Evolutionary conservation across 2,329 filamentous ascomycete species (phyloP).

Genomic region (Gyromitra esculenta): DNA sequence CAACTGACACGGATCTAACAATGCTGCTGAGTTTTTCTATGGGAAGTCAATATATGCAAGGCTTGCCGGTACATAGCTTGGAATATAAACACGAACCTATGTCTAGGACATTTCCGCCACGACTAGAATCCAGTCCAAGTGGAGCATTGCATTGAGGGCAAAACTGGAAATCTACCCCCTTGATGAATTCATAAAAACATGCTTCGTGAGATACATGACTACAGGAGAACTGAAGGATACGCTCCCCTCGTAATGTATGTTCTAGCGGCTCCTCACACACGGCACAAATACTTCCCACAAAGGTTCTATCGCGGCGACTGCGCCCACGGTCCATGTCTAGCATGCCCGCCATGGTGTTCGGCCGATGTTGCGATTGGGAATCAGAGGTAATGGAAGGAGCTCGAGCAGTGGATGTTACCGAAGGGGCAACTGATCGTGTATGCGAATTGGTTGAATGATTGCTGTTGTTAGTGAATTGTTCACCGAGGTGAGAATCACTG

Average conservation of each 20-base stretch:
- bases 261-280: conserved; percentile 97
- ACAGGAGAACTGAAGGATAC: conserved; percentile 94
- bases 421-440: conserved; percentile 48
- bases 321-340: conserved; percentile 80
- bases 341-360: conserved; percentile 68
- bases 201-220: conserved; percentile 97
- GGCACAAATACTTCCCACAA: conserved; percentile 92
- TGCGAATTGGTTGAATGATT: conserved; percentile 26
- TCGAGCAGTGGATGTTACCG: conserved; percentile 42
- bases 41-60: conserved; percentile 56
- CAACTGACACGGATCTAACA: conserved; percentile 80
- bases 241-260: conserved; percentile 91
- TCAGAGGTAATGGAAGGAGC: conserved; percentile 49
- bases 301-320: conserved; percentile 87
- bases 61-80: neutral
- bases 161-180: conserved; percentile 90
- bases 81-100: conserved; percentile 71
- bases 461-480: conserved; percentile 49
- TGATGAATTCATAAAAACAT: conserved; percentile 98
- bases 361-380: conserved; percentile 47
- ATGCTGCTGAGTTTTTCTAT: conserved; percentile 94
- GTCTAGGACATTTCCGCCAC: conserved; percentile 90
- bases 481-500: conserved; percentile 53
- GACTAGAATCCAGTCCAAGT: conserved; percentile 87
- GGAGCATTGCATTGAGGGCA: conserved; percentile 95